phyloP scores from a whole-genome alignment of 164 flowering plant species.

The Macadamia tetraphylla region DNA sequence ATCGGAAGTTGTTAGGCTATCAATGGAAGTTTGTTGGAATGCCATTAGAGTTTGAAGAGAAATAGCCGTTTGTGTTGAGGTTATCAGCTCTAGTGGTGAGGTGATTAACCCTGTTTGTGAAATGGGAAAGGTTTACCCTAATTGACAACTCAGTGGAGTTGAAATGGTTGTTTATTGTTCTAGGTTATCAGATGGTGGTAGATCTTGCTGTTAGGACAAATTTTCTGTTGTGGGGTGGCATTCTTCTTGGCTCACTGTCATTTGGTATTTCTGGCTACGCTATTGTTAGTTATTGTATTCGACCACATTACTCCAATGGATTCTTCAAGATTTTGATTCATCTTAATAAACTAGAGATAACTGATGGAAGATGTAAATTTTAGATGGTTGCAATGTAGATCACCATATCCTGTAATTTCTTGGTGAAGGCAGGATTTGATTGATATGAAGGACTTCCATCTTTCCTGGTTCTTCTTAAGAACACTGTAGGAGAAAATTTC shows the following conservation, averaged over 20 bases:
- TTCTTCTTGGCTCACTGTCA: constrained; percentile 58
- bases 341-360: neutral
- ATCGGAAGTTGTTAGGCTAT: too few species aligned
- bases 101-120: too few species aligned
- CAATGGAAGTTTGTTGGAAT: too few species aligned
- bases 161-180: constrained; percentile 12
- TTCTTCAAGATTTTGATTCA: neutral
- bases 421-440: too few species aligned
- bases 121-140: too few species aligned
- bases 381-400: too few species aligned
- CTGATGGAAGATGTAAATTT: too few species aligned
- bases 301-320: neutral
- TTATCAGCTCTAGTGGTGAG: too few species aligned
- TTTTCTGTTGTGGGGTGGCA: constrained; percentile 56
- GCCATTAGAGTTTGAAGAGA: too few species aligned
- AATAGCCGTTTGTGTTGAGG: too few species aligned
- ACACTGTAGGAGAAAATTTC: neutral
- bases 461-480: neutral
- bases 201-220: constrained; percentile 49
- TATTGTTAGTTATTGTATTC: constrained; percentile 41
- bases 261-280: constrained; percentile 71
- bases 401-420: too few species aligned
- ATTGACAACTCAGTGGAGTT: neutral
- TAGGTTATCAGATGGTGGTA: constrained; percentile 62
- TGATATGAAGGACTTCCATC: neutral